Conservation (phyloP, 768 basidiomycete species). For the Pleurotus sapidus region DNA sequence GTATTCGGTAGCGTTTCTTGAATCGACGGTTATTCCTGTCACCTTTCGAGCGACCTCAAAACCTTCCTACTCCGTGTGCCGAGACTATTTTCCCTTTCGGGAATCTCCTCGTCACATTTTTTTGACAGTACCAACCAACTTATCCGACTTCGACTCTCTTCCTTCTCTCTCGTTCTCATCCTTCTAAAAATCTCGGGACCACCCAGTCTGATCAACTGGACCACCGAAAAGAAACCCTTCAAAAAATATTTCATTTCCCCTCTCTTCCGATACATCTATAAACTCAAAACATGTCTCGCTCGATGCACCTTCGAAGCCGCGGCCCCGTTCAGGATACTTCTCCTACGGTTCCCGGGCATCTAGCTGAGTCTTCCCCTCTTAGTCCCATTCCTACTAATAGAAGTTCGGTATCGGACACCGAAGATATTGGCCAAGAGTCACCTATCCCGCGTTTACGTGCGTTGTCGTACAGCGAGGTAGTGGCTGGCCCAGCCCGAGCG, state of each 20-base stretch:
- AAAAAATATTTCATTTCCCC: neutral
- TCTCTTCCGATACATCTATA: neutral
- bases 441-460: neutral
- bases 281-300: neutral
- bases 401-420: neutral
- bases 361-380: neutral
- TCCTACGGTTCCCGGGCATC: neutral
- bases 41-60: no score
- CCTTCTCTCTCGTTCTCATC: neutral
- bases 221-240: neutral
- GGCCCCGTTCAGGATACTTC: neutral
- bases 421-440: neutral
- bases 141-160: neutral
- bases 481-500: neutral
- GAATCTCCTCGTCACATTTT: neutral
- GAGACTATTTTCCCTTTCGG: neutral
- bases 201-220: constrained; percentile 4
- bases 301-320: neutral
- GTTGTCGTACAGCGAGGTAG: neutral
- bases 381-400: neutral
- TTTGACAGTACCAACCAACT: neutral
- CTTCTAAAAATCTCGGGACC: neutral
- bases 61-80: neutral
- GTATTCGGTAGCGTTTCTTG: no score
- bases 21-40: no score